Base-by-base conservation (phyloP, 1,284 basidiomycete species). In the Heterobasidion annosum region DNA sequence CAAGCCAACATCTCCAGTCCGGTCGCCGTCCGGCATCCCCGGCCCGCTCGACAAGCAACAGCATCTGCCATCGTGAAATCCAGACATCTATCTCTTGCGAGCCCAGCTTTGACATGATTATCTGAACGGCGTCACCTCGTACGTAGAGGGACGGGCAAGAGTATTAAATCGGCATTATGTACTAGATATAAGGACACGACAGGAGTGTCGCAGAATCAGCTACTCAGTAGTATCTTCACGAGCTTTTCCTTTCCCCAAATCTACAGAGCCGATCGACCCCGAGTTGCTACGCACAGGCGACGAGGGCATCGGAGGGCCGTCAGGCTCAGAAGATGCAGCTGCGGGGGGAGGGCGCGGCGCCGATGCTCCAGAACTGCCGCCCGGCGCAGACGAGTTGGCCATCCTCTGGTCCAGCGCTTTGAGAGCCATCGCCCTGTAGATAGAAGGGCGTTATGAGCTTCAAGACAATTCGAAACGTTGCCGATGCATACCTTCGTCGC, bases 371-470 rank as follows among this genome's bases (percentile, higher is more conserved):
- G 68, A 44, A 69, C 61, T 51, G 70, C 68, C 1, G 60, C 59
- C 51, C 59, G 68, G 34, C 32, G 64, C 58, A 57, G 67, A 57
- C 10, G 58, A 56, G 34, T 60, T 60, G 16, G 95, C 92, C 57
- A 98, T 68, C 32, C 94, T 80, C 63, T 96, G 93, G 64, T 99
- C 96, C 33, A 99, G 81, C 8, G 96, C 96, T 68, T 98, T 96
- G 61, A 99, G 73, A 43, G 96, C 96, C 76, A 97, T 85, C 1
- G 91, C 89, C 60, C 91, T 91, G 34, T 34, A 61, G 48, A 51
- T 53, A 50, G 12, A 52, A 12, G 54, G 25, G 4, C 25, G 25
- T 4, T 25, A 4, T 48, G 16, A 47, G 25, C 34, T 46, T 40
- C 12, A 40, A 8, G 34, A 46, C 35, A 13, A 50, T 48, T 16